Percentiles rank a stretch among this genome's conserved stretches.
These are phyloP conservation scores for Lophiotrema nucula DNA, from an alignment of 495 filamentous ascomycete genomes.

Conservation along the genomic window DNA sequence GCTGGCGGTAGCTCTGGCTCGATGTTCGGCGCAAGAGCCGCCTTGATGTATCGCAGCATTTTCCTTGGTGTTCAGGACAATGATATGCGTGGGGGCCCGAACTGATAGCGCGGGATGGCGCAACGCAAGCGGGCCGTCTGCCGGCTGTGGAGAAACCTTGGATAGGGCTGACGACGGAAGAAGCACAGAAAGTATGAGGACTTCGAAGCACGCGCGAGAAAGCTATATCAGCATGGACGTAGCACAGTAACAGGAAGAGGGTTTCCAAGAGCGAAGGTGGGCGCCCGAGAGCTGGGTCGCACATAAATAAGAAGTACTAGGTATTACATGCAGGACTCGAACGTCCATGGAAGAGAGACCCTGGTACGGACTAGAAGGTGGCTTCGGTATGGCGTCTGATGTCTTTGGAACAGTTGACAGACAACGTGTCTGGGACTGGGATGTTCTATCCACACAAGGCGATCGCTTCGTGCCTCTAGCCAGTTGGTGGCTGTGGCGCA, in stretches of 20 bases:
- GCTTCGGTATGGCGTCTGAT: slow-evolving; percentile 7
- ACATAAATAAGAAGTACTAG: slow-evolving; percentile 22
- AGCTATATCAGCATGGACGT: too few species aligned
- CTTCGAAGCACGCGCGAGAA: too few species aligned
- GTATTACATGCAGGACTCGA: slow-evolving; percentile 12
- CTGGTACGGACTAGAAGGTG: slow-evolving; percentile 10
- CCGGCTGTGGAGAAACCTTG: background rate
- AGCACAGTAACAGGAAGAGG: background rate
- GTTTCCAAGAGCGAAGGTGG: background rate
- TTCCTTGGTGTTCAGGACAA: background rate
- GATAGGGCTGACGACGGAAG: background rate
- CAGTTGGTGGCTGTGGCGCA: slow-evolving; percentile 21
- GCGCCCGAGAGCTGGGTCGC: slow-evolving; percentile 15
- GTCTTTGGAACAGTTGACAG: background rate
- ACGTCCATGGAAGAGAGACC: background rate
- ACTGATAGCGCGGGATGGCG: background rate
- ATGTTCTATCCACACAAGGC: slow-evolving; percentile 1
- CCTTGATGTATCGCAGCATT: slow-evolving; percentile 26
- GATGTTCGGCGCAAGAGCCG: slow-evolving; percentile 21
- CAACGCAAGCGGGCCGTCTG: background rate
- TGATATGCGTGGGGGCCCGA: background rate
- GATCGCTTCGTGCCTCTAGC: background rate
- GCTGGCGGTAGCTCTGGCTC: slow-evolving; percentile 24
- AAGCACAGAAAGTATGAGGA: background rate
- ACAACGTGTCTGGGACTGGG: slow-evolving; percentile 18